Base-by-base conservation (phyloP, 305 asterid genomes). In the Fraxinus paxiana region DNA sequence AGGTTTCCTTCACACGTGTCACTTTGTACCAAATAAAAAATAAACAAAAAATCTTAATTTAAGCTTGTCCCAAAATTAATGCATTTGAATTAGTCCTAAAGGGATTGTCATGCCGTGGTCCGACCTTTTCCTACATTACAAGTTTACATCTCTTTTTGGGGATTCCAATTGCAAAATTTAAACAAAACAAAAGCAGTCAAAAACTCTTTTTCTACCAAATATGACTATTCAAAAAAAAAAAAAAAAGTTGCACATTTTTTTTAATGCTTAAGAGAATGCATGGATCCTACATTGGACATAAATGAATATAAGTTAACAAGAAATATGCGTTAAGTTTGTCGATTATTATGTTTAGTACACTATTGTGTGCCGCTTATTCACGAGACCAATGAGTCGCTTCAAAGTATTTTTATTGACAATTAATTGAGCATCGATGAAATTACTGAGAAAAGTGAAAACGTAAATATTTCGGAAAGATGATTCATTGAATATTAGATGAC, bases 71-170 rank as follows among this genome's bases (percentile, higher is more conserved):
- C 4, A 5, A 51, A 1, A 54, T 54, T 37, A 37, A 37, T 54
- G 24, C 65, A 51, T 51, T 51, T n/a, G 63, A 51, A 51, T 5
- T 6, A 17, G 63, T 51, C 63, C 63, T 83, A 81, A 86, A 82
- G 77, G 84, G 72, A 3, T 24, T 20, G 34, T 63, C 77, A 78
- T 33, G 73, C 54, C 72, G 72, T 63, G 81, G 75, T 82, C 80
- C 79, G 81, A 80, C 87, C 83, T 83, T 63, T 72, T 59, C 46
- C 82, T 7, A 30, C 51, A 35, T 65, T 81, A 17, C 48, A 26
- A 28, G 78, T 17, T 67, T 74, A 34, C 65, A 15, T 6, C 67
- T 63, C 63, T 3, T 59, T 43, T 31, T 72, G 24, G 30, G 13
- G 15, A 65, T 56, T 31, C 76, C 28, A 69, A 24, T 80, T 34